phyloP scores from a whole-genome alignment of 2,329 filamentous ascomycete genomes.

The Zymoseptoria pseudotritici region DNA sequence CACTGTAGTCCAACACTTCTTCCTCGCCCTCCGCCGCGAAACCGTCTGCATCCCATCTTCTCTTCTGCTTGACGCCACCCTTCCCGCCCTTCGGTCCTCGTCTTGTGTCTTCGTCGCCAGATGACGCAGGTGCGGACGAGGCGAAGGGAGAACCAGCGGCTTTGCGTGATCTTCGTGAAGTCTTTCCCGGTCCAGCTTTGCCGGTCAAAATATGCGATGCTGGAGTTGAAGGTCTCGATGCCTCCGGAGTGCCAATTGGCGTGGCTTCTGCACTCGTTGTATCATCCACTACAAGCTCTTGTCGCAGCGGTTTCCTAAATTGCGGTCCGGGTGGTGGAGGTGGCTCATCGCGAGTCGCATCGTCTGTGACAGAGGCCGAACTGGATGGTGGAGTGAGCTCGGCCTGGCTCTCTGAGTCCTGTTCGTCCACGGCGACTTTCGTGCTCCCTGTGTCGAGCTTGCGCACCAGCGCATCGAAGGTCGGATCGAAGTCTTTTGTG shows the following conservation, averaged over 20 bases:
- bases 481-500: constrained; percentile 75
- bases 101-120: constrained; percentile 68
- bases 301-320: constrained; percentile 36
- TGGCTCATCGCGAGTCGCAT: constrained; percentile 43
- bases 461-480: constrained; percentile 87
- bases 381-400: constrained; percentile 48
- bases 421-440: constrained; percentile 14
- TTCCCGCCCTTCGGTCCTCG: constrained; percentile 44
- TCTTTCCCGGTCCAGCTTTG: constrained; percentile 68
- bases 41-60: constrained; percentile 89
- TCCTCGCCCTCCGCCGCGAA: constrained; percentile 76
- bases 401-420: constrained; percentile 27
- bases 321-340: constrained; percentile 43
- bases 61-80: constrained; percentile 67
- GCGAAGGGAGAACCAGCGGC: constrained; percentile 42
- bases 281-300: constrained; percentile 16
- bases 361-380: constrained; percentile 40
- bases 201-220: constrained; percentile 59
- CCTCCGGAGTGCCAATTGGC: constrained; percentile 62
- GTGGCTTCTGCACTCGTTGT: constrained; percentile 59
- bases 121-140: constrained; percentile 59
- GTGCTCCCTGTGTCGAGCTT: constrained; percentile 57
- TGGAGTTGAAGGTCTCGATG: constrained; percentile 73
- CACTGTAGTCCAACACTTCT: constrained; percentile 85
- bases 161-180: constrained; percentile 74